Conservation (phyloP, 768 basidiomycete genomes). For the Gymnopilus junonius region DNA sequence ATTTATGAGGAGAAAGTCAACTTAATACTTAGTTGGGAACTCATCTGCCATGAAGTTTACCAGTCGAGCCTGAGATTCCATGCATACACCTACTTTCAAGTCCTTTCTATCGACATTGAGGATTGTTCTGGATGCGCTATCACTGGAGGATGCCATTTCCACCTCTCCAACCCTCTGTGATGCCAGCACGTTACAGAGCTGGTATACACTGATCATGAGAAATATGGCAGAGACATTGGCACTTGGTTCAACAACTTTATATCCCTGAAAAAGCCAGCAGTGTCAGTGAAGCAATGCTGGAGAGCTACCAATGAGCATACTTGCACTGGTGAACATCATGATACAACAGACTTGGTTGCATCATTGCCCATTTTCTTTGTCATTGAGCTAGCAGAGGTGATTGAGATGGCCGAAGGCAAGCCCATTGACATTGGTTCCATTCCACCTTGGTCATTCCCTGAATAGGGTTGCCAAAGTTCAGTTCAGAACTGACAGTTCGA, state of each 20-base stretch:
- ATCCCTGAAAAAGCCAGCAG: neutral
- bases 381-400: constrained; percentile 16
- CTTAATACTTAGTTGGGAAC: neutral
- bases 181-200: neutral
- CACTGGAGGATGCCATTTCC: neutral
- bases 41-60: neutral
- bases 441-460: constrained; percentile 25
- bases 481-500: no score
- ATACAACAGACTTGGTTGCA: constrained; percentile 17
- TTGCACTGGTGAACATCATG: constrained; percentile 18
- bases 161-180: neutral
- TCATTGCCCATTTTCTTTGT: constrained; percentile 25
- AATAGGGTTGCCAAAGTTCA: no score
- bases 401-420: no score
- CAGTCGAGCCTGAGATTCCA: no score
- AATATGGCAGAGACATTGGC: neutral
- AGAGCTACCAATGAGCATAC: constrained; percentile 15
- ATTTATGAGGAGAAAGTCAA: no score
- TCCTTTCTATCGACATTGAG: neutral
- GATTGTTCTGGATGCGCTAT: neutral
- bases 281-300: constrained; percentile 11
- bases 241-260: neutral
- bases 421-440: neutral
- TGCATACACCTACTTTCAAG: neutral
- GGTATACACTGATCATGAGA: neutral